Evolutionary conservation across 768 basidiomycete species (phyloP).

Genomic region (Trametes elegans): DNA sequence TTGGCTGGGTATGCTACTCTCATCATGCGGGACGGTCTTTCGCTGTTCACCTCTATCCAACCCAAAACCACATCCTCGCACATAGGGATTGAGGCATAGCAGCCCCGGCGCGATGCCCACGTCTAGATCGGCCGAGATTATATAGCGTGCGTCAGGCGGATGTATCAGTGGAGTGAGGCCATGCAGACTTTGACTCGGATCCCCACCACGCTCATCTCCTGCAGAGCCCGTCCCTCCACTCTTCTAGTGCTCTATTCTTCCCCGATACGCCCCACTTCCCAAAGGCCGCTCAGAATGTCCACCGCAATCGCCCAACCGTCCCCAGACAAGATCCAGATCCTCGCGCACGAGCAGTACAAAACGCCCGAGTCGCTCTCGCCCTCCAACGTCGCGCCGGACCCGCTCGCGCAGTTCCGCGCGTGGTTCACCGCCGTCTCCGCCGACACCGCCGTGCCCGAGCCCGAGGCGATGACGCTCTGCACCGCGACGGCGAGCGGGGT

Average conservation of each 20-base stretch:
- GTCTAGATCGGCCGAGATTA: not conserved
- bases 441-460: constrained; percentile 64
- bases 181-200: constrained; percentile 13
- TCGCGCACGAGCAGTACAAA: constrained; percentile 75
- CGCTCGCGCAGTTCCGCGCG: constrained; percentile 78
- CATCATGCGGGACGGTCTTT: too few species aligned
- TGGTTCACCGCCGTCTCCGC: constrained; percentile 80
- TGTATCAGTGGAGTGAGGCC: not conserved
- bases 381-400: constrained; percentile 55
- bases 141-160: not conserved
- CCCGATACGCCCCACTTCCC: too few species aligned
- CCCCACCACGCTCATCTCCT: not conserved
- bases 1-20: too few species aligned
- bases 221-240: not conserved
- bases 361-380: constrained; percentile 67
- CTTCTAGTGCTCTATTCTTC: not conserved
- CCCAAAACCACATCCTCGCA: too few species aligned
- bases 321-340: constrained; percentile 60
- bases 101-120: not conserved
- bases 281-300: constrained; percentile 12
- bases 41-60: too few species aligned
- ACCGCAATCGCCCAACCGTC: constrained; percentile 41
- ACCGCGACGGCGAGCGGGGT: constrained; percentile 70
- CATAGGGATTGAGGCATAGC: too few species aligned
- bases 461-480: constrained; percentile 86